Base-by-base conservation (phyloP, 306 rosid species). In the Sesbania bispinosa region DNA sequence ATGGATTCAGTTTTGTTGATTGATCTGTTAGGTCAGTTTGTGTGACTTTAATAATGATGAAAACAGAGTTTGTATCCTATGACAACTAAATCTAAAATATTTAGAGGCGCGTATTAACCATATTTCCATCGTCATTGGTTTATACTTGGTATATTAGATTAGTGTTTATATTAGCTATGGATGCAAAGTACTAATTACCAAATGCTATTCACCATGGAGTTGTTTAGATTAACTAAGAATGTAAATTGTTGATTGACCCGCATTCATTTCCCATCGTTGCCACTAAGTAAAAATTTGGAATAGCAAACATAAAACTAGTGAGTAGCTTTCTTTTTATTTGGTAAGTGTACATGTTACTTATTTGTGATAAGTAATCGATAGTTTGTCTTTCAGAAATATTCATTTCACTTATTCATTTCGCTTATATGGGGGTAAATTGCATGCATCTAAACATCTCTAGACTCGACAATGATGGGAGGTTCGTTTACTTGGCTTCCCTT, bases 1-100 rank as follows among this genome's bases (percentile, higher is more conserved):
- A 23, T 57, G 20, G 53, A 55, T 76, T 48, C 50, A 14, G 43
- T 76, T 64, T 70, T 70, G 19, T 76, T 71, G 21, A 47, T 74
- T 39, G 62, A 70, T 54, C 29, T 74, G 38, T 52, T 47, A 26
- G 52, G 39, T 50, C 50, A 53, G 27, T 52, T 62, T 54, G 23
- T 10, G n/a, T 67, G 39, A 59, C 65, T 58, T 71, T n/a, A n/a
- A n/a, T n/a, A n/a, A n/a, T n/a, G n/a, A 51, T 59, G 61, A 70
- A 58, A 20, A 29, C 18, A 51, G 8, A 54, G 11, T 46, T 54
- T 70, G 42, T 51, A 39, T 71, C 69, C 63, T 19, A 43, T 55
- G 20, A 39, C 20, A 13, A 35, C 23, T 41, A 35, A 29, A 46
- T 19, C 7, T 27, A 48, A 30, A 55, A 57, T 65, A 55, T 48